These are phyloP conservation scores for Fraxinus excelsior DNA, from an alignment of 257 asterid species.

Conservation along the genomic window DNA sequence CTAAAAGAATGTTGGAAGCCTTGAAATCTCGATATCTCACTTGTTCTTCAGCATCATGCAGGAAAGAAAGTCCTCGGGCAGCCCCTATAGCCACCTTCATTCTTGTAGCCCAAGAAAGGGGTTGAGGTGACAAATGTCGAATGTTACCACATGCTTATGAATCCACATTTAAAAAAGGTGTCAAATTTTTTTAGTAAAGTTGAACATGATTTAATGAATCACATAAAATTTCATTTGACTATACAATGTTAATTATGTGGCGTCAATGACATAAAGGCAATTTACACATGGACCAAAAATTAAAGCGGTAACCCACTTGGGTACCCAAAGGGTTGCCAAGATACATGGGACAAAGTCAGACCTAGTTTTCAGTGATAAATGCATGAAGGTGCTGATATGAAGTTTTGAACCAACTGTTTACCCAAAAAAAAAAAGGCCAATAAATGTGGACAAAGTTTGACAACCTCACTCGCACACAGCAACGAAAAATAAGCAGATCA, in stretches of 20 bases:
- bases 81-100: conserved; percentile 58
- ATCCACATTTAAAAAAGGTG: conserved; percentile 7
- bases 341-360: neutral
- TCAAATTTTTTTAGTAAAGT: neutral
- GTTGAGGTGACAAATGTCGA: conserved; percentile 29
- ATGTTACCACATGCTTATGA: neutral
- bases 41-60: conserved; percentile 53
- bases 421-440: neutral
- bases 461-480: too few relatives aligned
- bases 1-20: conserved; percentile 56
- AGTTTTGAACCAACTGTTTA: neutral
- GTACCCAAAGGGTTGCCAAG: neutral
- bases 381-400: neutral
- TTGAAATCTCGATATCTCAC: conserved; percentile 58
- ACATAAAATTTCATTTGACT: neutral
- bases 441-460: too few relatives aligned
- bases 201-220: neutral
- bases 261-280: too few relatives aligned
- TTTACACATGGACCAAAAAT: neutral
- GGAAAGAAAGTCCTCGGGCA: conserved; percentile 53
- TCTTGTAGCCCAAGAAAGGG: conserved; percentile 51
- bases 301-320: too few relatives aligned
- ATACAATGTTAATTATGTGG: neutral
- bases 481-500: too few relatives aligned
- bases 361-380: neutral